Conservation (phyloP, 495 filamentous ascomycete species). For the Podospora fimiseda region DNA sequence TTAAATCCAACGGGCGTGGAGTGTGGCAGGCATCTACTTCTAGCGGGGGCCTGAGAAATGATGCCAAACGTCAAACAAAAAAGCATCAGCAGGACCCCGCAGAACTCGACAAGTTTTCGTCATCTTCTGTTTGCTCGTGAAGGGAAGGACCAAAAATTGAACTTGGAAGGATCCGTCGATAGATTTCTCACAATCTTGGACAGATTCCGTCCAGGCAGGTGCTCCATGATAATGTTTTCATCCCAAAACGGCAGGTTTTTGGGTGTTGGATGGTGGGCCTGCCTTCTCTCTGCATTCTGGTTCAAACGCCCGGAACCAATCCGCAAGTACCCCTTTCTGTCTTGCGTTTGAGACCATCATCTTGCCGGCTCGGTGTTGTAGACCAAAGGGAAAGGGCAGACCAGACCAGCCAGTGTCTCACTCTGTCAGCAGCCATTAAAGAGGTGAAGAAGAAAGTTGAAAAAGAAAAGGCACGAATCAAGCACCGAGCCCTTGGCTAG, state of each 20-base stretch:
- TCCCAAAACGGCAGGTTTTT: conserved; percentile 8
- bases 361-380: conserved; percentile 13
- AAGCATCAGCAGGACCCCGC: not conserved
- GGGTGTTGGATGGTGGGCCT: not conserved
- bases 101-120: not conserved
- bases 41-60: not conserved
- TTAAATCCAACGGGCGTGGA: conserved; percentile 1
- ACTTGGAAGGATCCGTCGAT: not conserved
- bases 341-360: conserved; percentile 23
- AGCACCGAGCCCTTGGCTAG: not conserved
- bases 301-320: conserved; percentile 14
- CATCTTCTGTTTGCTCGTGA: not conserved
- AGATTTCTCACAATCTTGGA: conserved; percentile 1
- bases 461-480: conserved; percentile 14
- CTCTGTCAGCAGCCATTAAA: conserved; percentile 17
- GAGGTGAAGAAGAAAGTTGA: too few species aligned
- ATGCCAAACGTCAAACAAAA: conserved; percentile 3
- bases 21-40: not conserved
- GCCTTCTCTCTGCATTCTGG: conserved; percentile 4
- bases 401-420: conserved; percentile 21
- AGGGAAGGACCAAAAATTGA: not conserved
- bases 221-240: conserved; percentile 1
- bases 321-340: conserved; percentile 5
- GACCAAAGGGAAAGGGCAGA: conserved; percentile 11
- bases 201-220: not conserved